Conservation (phyloP, 2,329 filamentous ascomycete genomes). For the Thermothelomyces thermophilus region DNA sequence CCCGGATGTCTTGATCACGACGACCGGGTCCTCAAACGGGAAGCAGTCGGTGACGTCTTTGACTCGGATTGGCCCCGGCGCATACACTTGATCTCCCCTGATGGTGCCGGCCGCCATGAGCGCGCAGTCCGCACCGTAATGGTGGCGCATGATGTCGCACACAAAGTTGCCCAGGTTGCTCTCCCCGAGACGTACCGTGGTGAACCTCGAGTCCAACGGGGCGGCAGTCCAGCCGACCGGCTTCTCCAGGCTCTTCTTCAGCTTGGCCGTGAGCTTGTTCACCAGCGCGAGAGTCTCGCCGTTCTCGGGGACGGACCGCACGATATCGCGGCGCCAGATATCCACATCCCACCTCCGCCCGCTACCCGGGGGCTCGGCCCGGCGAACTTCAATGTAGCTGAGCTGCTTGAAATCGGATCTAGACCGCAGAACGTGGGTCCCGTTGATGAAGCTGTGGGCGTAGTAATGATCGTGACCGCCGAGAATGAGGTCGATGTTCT, state of each 20-base stretch:
- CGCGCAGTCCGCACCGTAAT: slow-evolving; percentile 73
- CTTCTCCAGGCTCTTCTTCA: slow-evolving; percentile 72
- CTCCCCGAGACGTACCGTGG: slow-evolving; percentile 68
- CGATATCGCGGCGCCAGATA: slow-evolving; percentile 68
- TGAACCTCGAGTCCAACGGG: slow-evolving; percentile 80
- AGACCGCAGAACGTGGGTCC: slow-evolving; percentile 76
- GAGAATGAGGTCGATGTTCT: slow-evolving; percentile 71
- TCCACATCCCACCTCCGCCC: slow-evolving; percentile 64
- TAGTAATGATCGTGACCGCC: slow-evolving; percentile 92
- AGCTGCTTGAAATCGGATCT: slow-evolving; percentile 90
- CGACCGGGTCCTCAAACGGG: slow-evolving; percentile 84
- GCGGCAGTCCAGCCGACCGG: slow-evolving; percentile 76
- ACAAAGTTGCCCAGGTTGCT: slow-evolving; percentile 88
- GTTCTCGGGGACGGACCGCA: slow-evolving; percentile 61
- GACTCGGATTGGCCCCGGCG: slow-evolving; percentile 67
- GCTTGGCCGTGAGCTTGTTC: slow-evolving; percentile 60
- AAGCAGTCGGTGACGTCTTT: slow-evolving; percentile 86
- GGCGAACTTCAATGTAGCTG: slow-evolving; percentile 75
- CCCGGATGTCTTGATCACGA: slow-evolving; percentile 67
- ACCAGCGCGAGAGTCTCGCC: slow-evolving; percentile 55
- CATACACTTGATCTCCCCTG: slow-evolving; percentile 81
- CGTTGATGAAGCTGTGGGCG: slow-evolving; percentile 67
- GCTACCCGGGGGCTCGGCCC: slow-evolving; percentile 39
- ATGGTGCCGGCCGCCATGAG: slow-evolving; percentile 84
- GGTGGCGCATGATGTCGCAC: slow-evolving; percentile 81